These are phyloP conservation scores for Ophiosphaerella herpotricha DNA, from an alignment of 2,329 filamentous ascomycete species.

Conservation along the genomic window DNA sequence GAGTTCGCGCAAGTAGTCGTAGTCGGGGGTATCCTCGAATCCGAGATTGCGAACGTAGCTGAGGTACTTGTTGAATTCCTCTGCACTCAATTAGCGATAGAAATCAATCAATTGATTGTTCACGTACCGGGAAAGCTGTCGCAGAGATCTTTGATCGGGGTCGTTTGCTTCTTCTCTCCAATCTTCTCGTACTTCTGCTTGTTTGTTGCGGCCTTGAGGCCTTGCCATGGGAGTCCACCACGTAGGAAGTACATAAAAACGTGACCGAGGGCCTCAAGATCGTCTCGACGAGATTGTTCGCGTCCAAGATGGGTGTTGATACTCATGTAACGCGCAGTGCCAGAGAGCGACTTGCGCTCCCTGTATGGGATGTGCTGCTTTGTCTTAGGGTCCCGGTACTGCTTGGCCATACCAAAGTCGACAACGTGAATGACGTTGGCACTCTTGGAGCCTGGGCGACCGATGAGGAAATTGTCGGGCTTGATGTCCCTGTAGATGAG, in stretches of 20 bases:
- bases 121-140: constrained; percentile 80
- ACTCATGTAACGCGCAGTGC: constrained; percentile 98
- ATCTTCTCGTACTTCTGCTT: constrained; percentile 99
- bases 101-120: background rate
- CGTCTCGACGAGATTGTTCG: constrained; percentile 94
- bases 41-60: constrained; percentile 97
- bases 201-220: constrained; percentile 70
- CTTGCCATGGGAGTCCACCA: constrained; percentile 70
- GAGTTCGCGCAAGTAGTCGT: constrained; percentile 94
- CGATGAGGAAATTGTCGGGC: constrained; percentile 98
- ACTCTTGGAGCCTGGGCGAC: constrained; percentile 87
- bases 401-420: constrained; percentile 99
- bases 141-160: constrained; percentile 93
- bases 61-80: constrained; percentile 97
- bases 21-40: constrained; percentile 97
- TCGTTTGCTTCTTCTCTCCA: constrained; percentile 99
- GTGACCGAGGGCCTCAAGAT: constrained; percentile 81
- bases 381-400: constrained; percentile 97
- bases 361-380: constrained; percentile 99
- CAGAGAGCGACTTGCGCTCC: constrained; percentile 94
- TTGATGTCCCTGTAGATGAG: constrained; percentile 99
- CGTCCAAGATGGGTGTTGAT: constrained; percentile 98
- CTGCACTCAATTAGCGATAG: constrained; percentile 51
- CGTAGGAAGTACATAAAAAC: constrained; percentile 73
- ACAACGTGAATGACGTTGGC: constrained; percentile 98